A percentile compares a stretch with the other conserved stretches of the same genome.
phyloP scores from a whole-genome alignment of 495 filamentous ascomycete genomes.

The Hypoxylon perforatum region DNA sequence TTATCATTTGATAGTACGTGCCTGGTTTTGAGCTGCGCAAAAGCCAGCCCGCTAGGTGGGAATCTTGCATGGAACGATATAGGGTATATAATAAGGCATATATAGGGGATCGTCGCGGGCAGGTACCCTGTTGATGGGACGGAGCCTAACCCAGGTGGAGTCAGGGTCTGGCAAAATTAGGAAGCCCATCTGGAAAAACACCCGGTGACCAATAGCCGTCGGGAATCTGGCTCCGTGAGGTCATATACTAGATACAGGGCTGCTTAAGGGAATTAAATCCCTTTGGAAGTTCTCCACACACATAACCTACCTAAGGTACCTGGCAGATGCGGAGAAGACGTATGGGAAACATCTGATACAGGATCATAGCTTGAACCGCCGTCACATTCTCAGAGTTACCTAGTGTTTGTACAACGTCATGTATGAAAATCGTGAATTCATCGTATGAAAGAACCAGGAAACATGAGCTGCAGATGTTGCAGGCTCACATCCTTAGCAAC shows the following conservation, averaged over 20 bases:
- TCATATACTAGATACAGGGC: constrained; percentile 21
- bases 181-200: constrained; percentile 43
- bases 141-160: constrained; percentile 34
- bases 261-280: constrained; percentile 9
- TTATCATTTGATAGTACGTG: constrained; percentile 5
- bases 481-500: constrained; percentile 11
- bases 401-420: not conserved
- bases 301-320: too few relatives aligned
- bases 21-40: not conserved
- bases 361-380: constrained; percentile 11
- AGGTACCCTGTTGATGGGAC: constrained; percentile 34
- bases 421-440: constrained; percentile 18
- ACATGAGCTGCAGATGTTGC: constrained; percentile 4
- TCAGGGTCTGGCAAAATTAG: constrained; percentile 39
- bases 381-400: not conserved
- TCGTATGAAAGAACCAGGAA: constrained; percentile 4
- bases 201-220: constrained; percentile 35
- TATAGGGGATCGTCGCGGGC: constrained; percentile 27
- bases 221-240: constrained; percentile 38
- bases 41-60: constrained; percentile 24
- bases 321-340: constrained; percentile 20
- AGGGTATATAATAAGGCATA: constrained; percentile 23
- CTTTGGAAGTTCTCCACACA: constrained; percentile 21
- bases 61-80: constrained; percentile 24
- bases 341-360: not conserved